phyloP scores from a whole-genome alignment of 768 basidiomycete genomes.

The Ramaria sp. region DNA sequence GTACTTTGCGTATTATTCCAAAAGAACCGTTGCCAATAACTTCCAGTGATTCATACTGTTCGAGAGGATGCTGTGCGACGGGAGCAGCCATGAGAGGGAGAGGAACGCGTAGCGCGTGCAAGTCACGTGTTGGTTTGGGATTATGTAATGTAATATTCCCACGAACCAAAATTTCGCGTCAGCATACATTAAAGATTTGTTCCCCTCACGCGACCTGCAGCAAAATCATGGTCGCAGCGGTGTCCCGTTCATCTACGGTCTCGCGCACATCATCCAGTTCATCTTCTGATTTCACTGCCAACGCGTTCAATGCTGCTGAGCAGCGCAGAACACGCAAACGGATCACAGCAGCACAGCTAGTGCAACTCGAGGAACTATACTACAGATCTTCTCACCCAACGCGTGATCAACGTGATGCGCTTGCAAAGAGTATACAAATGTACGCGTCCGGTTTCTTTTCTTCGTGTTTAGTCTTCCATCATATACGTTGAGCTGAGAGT shows the following conservation, averaged over 20 bases:
- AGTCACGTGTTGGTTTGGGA: conserved; percentile 6
- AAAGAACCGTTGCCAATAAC: conserved; percentile 96
- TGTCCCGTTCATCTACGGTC: conserved; percentile 14
- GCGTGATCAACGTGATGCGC: conserved; percentile 57
- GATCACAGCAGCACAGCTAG: conserved; percentile 57
- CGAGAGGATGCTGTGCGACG: conserved; percentile 30
- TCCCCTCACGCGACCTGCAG: neutral
- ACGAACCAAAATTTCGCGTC: conserved; percentile 6
- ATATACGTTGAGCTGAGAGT: neutral
- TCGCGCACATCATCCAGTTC: conserved; percentile 47
- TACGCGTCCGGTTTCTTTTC: conserved; percentile 26
- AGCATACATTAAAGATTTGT: neutral
- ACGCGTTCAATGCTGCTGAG: conserved; percentile 21
- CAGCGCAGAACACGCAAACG: conserved; percentile 56
- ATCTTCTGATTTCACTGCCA: conserved; percentile 32
- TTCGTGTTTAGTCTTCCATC: neutral
- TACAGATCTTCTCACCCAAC: conserved; percentile 65
- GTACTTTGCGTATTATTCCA: conserved; percentile 93
- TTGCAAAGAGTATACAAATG: conserved; percentile 55
- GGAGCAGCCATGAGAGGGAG: neutral
- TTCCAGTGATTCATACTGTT: conserved; percentile 78
- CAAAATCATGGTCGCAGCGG: neutral
- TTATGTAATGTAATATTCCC: neutral
- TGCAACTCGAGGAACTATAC: conserved; percentile 63
- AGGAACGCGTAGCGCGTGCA: neutral